Base-by-base conservation (phyloP, 495 filamentous ascomycete species). In the Annulohypoxylon bovei region DNA sequence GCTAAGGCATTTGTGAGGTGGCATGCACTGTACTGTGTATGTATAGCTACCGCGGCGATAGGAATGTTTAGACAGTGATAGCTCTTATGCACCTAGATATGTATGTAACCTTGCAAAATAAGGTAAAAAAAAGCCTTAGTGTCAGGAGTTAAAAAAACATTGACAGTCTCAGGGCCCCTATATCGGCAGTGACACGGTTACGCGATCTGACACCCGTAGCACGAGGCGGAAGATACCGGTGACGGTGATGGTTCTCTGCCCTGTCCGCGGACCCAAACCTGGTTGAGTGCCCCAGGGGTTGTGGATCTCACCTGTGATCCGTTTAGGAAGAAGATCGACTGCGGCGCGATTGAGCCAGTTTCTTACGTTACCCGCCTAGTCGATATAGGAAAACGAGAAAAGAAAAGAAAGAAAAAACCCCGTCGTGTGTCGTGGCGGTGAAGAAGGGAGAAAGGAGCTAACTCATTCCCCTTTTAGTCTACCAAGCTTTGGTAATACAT, bases 301-400 rank as follows among this genome's bases (percentile, higher is more conserved):
- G 49, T 53, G 49, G 49, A 32, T 53, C 23, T 53, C 49, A 53
- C 49, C 49, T 53, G 7, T 14, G 28, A 2, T 20, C 49, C 14
- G 4, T 35, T 54, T 54, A 54, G 50, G 50, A 54, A 54, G 50
- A 54, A 54, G 50, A 54, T 54, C 35, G 50, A 35, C 50, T 54
- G 12, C 50, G 50, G 50, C 28, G 62, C 40, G 37, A 57, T 55
- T 11, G 39, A 65, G 61, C 27, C 30, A 9, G 28, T n/a, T 47
- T 57, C 30, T 50, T 44, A 52, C 49, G 60, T 63, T 63, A 54
- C 60, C 60, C 42, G 25, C 18, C 58, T 50, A 50, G 46, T 25
- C 23, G 4, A 50, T 12, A 50, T 39, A 22, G 20, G 33, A 28
- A 37, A 12, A 11, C 11, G 18, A 47, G 44, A 47, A 47, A 42